Percentiles rank a stretch among this genome's conserved stretches.
Conservation (phyloP, 257 asterid species). For the Jacaranda copaia region DNA sequence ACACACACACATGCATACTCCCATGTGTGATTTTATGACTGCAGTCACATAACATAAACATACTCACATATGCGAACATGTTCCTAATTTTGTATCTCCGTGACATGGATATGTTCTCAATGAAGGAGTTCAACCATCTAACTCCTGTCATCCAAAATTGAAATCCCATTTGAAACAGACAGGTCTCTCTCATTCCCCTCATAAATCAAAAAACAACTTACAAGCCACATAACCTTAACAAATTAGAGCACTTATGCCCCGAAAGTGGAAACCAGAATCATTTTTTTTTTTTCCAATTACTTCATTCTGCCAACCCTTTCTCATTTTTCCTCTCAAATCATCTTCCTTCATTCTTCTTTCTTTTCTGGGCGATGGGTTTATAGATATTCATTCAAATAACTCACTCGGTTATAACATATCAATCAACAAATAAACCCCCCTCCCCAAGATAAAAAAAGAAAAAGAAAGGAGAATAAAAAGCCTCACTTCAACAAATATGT, state of each 20-base stretch:
- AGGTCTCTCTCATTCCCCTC: constrained; percentile 1
- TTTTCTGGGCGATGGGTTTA: background rate
- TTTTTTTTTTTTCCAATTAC: constrained; percentile 8
- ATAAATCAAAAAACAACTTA: constrained; percentile 4
- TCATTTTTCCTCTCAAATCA: constrained; percentile 10
- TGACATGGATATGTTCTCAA: background rate
- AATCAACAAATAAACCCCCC: background rate
- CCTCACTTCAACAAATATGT: background rate
- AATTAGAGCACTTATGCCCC: background rate
- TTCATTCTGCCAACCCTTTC: constrained; percentile 16
- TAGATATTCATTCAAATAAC: constrained; percentile 11
- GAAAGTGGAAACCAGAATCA: background rate
- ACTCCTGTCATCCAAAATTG: background rate
- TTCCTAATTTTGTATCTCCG: constrained; percentile 1
- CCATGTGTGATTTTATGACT: background rate
- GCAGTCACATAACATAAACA: background rate
- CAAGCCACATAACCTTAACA: constrained; percentile 8
- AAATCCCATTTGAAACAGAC: constrained; percentile 7
- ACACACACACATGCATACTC: background rate
- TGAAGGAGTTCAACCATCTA: background rate
- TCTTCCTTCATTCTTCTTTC: constrained; percentile 10
- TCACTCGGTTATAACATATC: constrained; percentile 3
- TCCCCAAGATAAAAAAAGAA: no score
- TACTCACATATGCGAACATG: background rate
- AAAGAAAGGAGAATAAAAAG: background rate